Evolutionary conservation across 805 yeast species (phyloP).

Genomic region (Wickerhamomyces queroliae): DNA sequence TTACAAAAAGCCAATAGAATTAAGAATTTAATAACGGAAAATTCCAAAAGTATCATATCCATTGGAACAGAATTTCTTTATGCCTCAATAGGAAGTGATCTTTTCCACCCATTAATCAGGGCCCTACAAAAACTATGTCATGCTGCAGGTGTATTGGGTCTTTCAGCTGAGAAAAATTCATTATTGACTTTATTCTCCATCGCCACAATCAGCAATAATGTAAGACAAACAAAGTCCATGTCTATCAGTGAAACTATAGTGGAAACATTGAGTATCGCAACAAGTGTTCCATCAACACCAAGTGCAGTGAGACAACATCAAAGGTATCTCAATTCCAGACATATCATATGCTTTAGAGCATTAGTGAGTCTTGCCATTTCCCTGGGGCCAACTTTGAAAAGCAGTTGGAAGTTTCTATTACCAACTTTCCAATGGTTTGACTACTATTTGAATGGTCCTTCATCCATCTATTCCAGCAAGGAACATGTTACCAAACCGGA

Average conservation of each 20-base stretch:
- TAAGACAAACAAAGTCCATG: conserved; percentile 25
- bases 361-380: conserved; percentile 72
- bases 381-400: conserved; percentile 65
- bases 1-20: conserved; percentile 9
- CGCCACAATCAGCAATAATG: conserved; percentile 37
- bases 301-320: conserved; percentile 23
- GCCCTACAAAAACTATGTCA: conserved; percentile 79
- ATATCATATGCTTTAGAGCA: conserved; percentile 73
- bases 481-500: conserved; percentile 37
- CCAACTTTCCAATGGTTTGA: conserved; percentile 76
- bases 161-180: conserved; percentile 52
- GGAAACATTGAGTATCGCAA: conserved; percentile 28
- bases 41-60: conserved; percentile 34
- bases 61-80: conserved; percentile 49
- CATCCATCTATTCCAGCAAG: conserved; percentile 29
- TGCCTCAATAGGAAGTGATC: conserved; percentile 63
- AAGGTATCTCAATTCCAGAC: conserved; percentile 55
- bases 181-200: conserved; percentile 40
- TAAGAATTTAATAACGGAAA: conserved; percentile 25
- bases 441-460: conserved; percentile 60
- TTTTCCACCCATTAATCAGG: conserved; percentile 62
- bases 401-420: conserved; percentile 60
- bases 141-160: conserved; percentile 69
- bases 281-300: conserved; percentile 7
- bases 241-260: conserved; percentile 48